Percentiles rank a stretch among this genome's conserved stretches.
These are phyloP conservation scores for Colletotrichum gloeosporioides DNA, from an alignment of 2,329 filamentous ascomycete genomes.

Conservation along the genomic window DNA sequence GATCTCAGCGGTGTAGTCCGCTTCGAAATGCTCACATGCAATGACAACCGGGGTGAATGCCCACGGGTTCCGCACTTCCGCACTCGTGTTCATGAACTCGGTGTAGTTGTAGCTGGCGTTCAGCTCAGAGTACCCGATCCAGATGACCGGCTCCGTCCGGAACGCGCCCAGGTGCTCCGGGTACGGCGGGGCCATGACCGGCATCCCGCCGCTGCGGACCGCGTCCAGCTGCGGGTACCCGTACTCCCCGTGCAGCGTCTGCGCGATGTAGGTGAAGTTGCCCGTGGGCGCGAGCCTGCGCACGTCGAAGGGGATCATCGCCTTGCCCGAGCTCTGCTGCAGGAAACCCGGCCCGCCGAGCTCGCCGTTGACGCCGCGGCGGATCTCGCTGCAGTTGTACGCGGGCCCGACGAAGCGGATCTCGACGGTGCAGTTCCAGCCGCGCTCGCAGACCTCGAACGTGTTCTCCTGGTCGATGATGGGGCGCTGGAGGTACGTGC, in stretches of 20 bases:
- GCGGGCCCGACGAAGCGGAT: constrained; percentile 37
- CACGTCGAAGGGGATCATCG: constrained; percentile 29
- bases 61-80: not conserved
- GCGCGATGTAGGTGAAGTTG: constrained; percentile 33
- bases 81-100: constrained; percentile 20
- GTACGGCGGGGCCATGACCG: constrained; percentile 21
- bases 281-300: constrained; percentile 30
- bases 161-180: constrained; percentile 34
- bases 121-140: constrained; percentile 35
- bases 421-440: constrained; percentile 39
- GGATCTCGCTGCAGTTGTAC: constrained; percentile 33
- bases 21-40: constrained; percentile 38
- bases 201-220: constrained; percentile 30
- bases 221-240: constrained; percentile 25
- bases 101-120: constrained; percentile 22
- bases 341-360: not conserved
- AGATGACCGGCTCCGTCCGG: constrained; percentile 36
- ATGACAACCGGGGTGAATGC: constrained; percentile 35
- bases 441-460: constrained; percentile 33
- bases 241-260: constrained; percentile 34
- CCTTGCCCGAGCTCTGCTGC: constrained; percentile 19
- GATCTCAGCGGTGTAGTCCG: constrained; percentile 33
- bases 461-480: constrained; percentile 31
- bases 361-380: constrained; percentile 14
- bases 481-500: constrained; percentile 26